phyloP scores from a whole-genome alignment of 306 rosid genomes.

The Nissolia schottii region DNA sequence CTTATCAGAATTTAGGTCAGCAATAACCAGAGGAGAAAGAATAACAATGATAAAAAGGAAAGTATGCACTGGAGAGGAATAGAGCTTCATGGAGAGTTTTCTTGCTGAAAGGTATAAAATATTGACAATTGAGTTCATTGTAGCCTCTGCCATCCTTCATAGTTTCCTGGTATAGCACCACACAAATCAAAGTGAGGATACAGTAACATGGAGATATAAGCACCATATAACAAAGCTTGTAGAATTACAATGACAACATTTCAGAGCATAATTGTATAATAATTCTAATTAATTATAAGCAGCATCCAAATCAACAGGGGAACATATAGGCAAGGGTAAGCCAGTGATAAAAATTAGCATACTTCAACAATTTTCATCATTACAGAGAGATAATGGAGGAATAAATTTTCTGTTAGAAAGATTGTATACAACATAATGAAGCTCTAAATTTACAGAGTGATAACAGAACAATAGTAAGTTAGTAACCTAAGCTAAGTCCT shows the following conservation, averaged over 20 bases:
- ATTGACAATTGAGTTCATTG: constrained; percentile 32
- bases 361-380: background rate
- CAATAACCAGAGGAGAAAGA: constrained; percentile 53
- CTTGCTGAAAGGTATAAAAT: constrained; percentile 18
- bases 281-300: background rate
- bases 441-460: background rate
- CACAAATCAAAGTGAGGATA: constrained; percentile 25
- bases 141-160: constrained; percentile 29
- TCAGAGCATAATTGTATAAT: background rate
- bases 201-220: constrained; percentile 5
- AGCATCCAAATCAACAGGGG: constrained; percentile 5
- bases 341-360: background rate
- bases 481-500: background rate
- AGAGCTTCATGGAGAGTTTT: constrained; percentile 51
- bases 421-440: too few relatives aligned
- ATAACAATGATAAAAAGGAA: constrained; percentile 35
- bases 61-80: constrained; percentile 24
- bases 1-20: constrained; percentile 63
- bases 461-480: background rate
- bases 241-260: background rate
- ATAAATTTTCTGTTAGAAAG: background rate
- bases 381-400: background rate
- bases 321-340: background rate
- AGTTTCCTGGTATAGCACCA: constrained; percentile 53
- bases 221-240: constrained; percentile 6